Evolutionary conservation across 495 filamentous ascomycete species (phyloP), one percentile per base, ranked within the genome.

Genomic region (Platismatia glauca): DNA sequence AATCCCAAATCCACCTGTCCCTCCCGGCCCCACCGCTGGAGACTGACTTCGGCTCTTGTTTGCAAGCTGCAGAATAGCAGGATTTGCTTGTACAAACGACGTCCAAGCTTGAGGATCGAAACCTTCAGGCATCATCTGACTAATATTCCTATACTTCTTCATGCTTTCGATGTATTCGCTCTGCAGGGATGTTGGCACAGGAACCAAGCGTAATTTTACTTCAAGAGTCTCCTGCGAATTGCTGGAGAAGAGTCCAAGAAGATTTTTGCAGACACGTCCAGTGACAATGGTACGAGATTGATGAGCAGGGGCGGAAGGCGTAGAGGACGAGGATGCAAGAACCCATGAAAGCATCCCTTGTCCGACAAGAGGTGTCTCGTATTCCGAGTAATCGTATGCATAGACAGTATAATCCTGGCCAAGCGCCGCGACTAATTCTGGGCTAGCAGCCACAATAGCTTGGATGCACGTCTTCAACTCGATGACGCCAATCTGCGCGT

Each of bases 341-440:
- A 86, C 86, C 84, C 88, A 88, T 62, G 94, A 97, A 29, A 98
- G 81, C 89, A 97, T 89, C 60, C 94, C 94, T 72, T 97, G 95
- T 22, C 94, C 94, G 15, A 97, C 93, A 61, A 97, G 82, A 55
- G 94, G 94, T 8, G 86, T 88, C 65, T 96, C 91, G 61, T 88
- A 87, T 74, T 98, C 94, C 9, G 94, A 97, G 74, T 91, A 97
- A 70, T 98, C 94, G 75, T 89, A 91, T 27, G 94, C 93, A 74
- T 98, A 98, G 61, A 98, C 86, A 16, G 90, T 96, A 70, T 95
- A 97, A 75, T 98, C 95, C 65, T 86, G 89, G 59, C 91, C 90
- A 41, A 88, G 78, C 64, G 87, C 84, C 46, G 88, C 86, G 58
- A 96, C 81, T 31, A 98, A 77, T 75, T 98, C 94, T 44, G 94